These are phyloP conservation scores for Willaertia magna DNA, from an alignment of 208 protist genomes.

Conservation along the genomic window DNA sequence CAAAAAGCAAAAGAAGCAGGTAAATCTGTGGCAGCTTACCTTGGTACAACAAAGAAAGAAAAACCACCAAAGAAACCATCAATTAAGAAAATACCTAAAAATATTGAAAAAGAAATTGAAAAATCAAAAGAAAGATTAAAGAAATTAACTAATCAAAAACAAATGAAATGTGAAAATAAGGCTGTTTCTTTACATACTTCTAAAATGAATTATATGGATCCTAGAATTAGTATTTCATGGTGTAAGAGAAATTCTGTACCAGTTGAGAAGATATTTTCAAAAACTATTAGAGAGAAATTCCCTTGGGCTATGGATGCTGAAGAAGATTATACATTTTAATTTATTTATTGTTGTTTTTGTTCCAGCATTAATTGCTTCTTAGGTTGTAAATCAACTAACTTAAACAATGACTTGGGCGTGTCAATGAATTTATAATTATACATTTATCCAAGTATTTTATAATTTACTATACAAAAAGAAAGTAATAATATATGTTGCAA, in stretches of 20 bases:
- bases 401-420: too few species aligned
- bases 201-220: constrained; percentile 98
- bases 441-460: too few species aligned
- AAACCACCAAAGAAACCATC: constrained; percentile 17
- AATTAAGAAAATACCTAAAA: constrained; percentile 19
- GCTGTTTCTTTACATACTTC: constrained; percentile 81
- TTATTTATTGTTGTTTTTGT: too few species aligned
- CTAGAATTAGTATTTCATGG: constrained; percentile 92
- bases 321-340: constrained; percentile 20
- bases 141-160: neutral
- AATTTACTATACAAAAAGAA: too few species aligned
- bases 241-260: constrained; percentile 75
- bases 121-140: neutral
- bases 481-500: too few species aligned
- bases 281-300: constrained; percentile 91
- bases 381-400: too few species aligned
- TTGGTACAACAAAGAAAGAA: neutral
- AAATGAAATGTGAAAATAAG: constrained; percentile 41
- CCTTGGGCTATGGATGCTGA: constrained; percentile 69
- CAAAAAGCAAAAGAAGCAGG: constrained; percentile 21
- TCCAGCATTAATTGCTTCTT: too few species aligned
- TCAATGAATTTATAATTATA: too few species aligned
- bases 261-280: constrained; percentile 89
- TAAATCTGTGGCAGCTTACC: constrained; percentile 13
- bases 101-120: neutral